Base-by-base conservation (phyloP, 768 basidiomycete genomes). In the Podaxis sp. region DNA sequence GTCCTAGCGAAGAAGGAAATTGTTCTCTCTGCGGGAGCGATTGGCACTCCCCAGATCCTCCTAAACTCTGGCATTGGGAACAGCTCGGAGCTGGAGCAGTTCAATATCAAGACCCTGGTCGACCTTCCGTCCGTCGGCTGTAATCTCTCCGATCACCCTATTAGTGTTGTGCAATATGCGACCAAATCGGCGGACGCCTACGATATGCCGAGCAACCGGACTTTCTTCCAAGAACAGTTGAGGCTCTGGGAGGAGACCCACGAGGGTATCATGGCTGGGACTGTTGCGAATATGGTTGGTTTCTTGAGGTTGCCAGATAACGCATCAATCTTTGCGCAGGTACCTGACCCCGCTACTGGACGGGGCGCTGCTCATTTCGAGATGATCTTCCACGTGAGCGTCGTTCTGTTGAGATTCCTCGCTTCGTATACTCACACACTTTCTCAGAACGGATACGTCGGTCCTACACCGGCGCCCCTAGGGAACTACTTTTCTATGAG, bases 11-110 rank as follows among this genome's bases (percentile, higher is more conserved):
- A 41, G 4, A 72, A 69, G 29, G 75, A 76, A 57, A 63, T 76
- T 22, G 68, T 76, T 37, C 69, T 76, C 13, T 73, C 73, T 24
- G 72, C 73, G 2, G 75, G 75, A 25, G 57, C 68, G 5, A 67
- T 71, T 49, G 72, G 70, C 12, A 72, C 70, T 3, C 72, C 74
- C 11, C 67, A 68, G 24, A 67, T 74, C 15, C 67, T 74, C 15
- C 37, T 72, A 49, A 64, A 68, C 12, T 74, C 73, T 2, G 73
- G 73, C 29, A 72, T 75, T 25, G 74, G 74, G 1, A 65, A 72
- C 38, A 9, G 55, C 1, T 33, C 38, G 4, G 64, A 63, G 24
- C 67, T 73, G 2, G 22, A 47, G 15, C 33, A 37, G 12, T 15
- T 65, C 4, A 64, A 65, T 3, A 69, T 74, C 37, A 49, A 66